Evolutionary conservation across 805 yeast species (phyloP), one percentile per base, ranked within the genome.

Genomic region (Saccharomycopsis fibuligera): DNA sequence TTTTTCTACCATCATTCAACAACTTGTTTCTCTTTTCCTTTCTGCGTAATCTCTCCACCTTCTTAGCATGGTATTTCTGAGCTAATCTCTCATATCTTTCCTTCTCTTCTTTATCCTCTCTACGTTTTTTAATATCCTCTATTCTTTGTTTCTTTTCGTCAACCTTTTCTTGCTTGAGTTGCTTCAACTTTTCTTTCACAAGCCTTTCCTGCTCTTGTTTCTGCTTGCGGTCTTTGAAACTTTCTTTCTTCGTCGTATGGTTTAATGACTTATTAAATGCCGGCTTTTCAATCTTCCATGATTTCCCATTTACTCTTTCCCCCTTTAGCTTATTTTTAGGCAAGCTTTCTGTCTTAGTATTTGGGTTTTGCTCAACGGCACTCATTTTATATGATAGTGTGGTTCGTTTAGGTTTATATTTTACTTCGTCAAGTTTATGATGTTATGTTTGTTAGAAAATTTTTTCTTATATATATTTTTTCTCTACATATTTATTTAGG

Each of bases 21-120:
- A 89, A 71, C 69, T 91, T 91, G 70, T 90, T 91, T 69, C 98
- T 82, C 83, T 91, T 91, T 63, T 91, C 99, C 62, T 84, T 81
- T 71, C 84, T 82, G 69, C 85, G 82, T 68, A 91, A 64, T 67
- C 99, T 78, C 56, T 89, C 98, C 36, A 89, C 86, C 71, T 80
- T 85, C 81, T 89, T 90, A 38, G 84, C 84, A 62, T 88, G 91
- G 96, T 91, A 86, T 67, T 84, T 87, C 49, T 78, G 75, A 10
- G 96, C 93, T 62, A 91, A 63, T 61, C 72, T 73, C 60, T 85
- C 95, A 61, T 81, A 86, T 59, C 99, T 78, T 63, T 91, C 97
- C 65, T 79, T 79, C 65, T 91, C 99, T 50, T 76, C 96, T 71
- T 83, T 84, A 64, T 79, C 77, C 58, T 81, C 89, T 61, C 84